Percentiles rank a stretch among this genome's conserved stretches.
These are phyloP conservation scores for Penicillium cinerascens DNA, from an alignment of 495 filamentous ascomycete species.

Conservation along the genomic window DNA sequence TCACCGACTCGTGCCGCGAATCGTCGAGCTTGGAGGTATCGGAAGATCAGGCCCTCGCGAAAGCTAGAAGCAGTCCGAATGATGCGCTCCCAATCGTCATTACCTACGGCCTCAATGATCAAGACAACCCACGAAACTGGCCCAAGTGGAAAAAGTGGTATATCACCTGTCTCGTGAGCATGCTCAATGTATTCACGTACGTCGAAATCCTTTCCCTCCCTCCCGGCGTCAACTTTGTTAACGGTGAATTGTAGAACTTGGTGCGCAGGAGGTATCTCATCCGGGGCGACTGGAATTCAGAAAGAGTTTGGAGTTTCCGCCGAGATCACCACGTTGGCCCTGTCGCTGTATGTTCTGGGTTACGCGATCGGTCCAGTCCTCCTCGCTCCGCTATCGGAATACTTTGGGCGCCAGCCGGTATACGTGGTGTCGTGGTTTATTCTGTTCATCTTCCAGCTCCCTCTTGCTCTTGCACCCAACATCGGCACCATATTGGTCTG, in stretches of 20 bases:
- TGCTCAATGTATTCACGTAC: slow-evolving; percentile 44
- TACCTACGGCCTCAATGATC: slow-evolving; percentile 34
- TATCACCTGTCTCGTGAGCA: slow-evolving; percentile 37
- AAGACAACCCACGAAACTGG: slow-evolving; percentile 47
- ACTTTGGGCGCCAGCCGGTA: slow-evolving; percentile 58
- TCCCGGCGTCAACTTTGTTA: not conserved
- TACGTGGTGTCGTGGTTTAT: slow-evolving; percentile 56
- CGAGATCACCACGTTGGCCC: slow-evolving; percentile 42
- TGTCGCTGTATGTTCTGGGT: slow-evolving; percentile 55
- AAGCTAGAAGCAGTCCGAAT: slow-evolving; percentile 22
- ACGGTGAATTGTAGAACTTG: slow-evolving; percentile 24
- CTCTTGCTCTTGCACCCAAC: slow-evolving; percentile 53
- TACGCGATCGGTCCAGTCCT: slow-evolving; percentile 54
- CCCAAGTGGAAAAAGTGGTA: slow-evolving; percentile 46
- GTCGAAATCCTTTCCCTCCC: not conserved
- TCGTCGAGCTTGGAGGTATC: slow-evolving; percentile 16
- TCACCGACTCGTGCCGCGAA: slow-evolving; percentile 11
- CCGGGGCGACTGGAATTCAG: slow-evolving; percentile 34
- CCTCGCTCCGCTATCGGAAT: slow-evolving; percentile 60
- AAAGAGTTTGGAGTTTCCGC: slow-evolving; percentile 38
- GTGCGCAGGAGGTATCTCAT: slow-evolving; percentile 44
- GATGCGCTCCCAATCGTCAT: slow-evolving; percentile 30
- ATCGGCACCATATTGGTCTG: slow-evolving; percentile 52
- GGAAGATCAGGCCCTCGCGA: slow-evolving; percentile 28
- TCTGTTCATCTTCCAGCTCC: slow-evolving; percentile 58